phyloP scores from a whole-genome alignment of 495 filamentous ascomycete species.

The Cercophora newfieldiana region DNA sequence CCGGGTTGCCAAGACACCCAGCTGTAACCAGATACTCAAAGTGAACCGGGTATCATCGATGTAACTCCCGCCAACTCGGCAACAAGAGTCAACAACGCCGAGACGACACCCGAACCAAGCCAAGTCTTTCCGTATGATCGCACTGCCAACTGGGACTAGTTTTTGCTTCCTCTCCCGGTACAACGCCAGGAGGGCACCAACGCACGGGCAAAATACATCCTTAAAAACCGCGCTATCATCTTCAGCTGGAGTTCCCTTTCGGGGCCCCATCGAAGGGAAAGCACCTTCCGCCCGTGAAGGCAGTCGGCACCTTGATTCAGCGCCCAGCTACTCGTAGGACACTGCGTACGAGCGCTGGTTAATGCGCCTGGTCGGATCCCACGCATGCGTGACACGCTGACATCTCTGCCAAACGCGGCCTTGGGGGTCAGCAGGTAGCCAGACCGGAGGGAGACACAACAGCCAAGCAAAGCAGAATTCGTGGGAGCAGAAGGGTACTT shows the following conservation, averaged over 20 bases:
- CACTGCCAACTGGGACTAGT: slow-evolving; percentile 79
- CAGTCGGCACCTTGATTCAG: slow-evolving; percentile 46
- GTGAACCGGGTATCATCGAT: slow-evolving; percentile 40
- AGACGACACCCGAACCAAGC: slow-evolving; percentile 35
- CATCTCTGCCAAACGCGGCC: slow-evolving; percentile 46
- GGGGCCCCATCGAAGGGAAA: slow-evolving; percentile 39
- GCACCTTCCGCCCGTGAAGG: slow-evolving; percentile 33
- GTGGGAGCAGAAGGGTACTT: slow-evolving; percentile 31
- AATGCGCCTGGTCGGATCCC: slow-evolving; percentile 69
- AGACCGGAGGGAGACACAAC: slow-evolving; percentile 31
- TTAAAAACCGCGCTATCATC: slow-evolving; percentile 72
- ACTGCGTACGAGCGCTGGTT: slow-evolving; percentile 61
- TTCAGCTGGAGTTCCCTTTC: slow-evolving; percentile 44
- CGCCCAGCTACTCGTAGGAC: slow-evolving; percentile 61
- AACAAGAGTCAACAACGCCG: slow-evolving; percentile 35
- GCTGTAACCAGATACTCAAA: slow-evolving; percentile 7
- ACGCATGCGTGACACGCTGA: slow-evolving; percentile 39
- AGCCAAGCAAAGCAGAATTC: slow-evolving; percentile 6
- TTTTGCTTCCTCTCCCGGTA: slow-evolving; percentile 78
- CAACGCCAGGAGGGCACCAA: slow-evolving; percentile 54
- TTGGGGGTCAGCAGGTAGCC: slow-evolving; percentile 32
- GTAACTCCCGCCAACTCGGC: slow-evolving; percentile 40
- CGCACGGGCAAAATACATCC: slow-evolving; percentile 80
- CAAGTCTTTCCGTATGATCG: slow-evolving; percentile 67
- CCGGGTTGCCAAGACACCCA: slow-evolving; percentile 20